A percentile compares a stretch with the other conserved stretches of the same genome.
phyloP scores from a whole-genome alignment of 1,284 basidiomycete species.

The Trametes versicolor region DNA sequence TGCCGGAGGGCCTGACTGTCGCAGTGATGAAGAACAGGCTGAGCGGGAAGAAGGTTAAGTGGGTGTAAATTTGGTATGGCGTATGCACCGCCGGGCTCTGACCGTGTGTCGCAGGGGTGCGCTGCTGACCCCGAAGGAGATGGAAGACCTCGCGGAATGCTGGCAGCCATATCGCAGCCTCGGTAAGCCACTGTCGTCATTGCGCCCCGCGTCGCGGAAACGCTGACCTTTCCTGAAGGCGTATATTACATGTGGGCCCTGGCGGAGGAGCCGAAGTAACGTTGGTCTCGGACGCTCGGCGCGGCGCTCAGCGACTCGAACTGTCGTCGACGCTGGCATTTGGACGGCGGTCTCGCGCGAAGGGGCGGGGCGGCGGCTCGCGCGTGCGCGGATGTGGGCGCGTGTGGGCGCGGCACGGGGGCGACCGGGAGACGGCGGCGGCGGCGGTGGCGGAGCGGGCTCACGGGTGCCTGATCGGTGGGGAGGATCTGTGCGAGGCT shows the following conservation, averaged over 20 bases:
- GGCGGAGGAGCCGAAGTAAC: conserved; percentile 49
- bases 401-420: too few relatives aligned
- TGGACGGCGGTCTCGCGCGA: too few relatives aligned
- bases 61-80: conserved; percentile 37
- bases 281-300: conserved; percentile 2
- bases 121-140: conserved; percentile 83
- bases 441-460: too few relatives aligned
- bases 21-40: conserved; percentile 71
- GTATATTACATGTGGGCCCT: conserved; percentile 74
- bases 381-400: too few relatives aligned
- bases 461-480: too few relatives aligned
- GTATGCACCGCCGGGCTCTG: conserved; percentile 10
- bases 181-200: conserved; percentile 54
- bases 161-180: conserved; percentile 88
- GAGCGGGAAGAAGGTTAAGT: conserved; percentile 87
- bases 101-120: conserved; percentile 62
- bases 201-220: conserved; percentile 15
- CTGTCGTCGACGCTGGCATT: background rate
- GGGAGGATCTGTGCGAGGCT: too few relatives aligned
- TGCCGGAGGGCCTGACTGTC: conserved; percentile 72
- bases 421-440: too few relatives aligned
- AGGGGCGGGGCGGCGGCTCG: too few relatives aligned
- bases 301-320: background rate
- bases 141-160: conserved; percentile 78
- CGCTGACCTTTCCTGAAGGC: conserved; percentile 44